phyloP scores from a whole-genome alignment of 768 basidiomycete genomes.

The Suillus plorans region DNA sequence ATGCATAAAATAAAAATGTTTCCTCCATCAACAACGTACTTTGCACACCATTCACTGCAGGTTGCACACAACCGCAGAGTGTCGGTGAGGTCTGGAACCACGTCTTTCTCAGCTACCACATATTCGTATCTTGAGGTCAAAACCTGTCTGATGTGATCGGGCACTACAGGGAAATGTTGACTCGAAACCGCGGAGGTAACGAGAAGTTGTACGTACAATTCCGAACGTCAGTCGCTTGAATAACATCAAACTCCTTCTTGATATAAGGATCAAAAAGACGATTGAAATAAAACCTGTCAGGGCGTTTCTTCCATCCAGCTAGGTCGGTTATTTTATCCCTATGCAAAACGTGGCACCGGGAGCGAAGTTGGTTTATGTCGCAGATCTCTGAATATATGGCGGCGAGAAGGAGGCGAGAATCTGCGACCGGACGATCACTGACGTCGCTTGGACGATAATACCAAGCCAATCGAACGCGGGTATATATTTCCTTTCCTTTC shows the following conservation, averaged over 20 bases:
- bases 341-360: conserved; percentile 91
- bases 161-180: conserved; percentile 51
- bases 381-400: conserved; percentile 97
- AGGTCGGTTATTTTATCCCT: conserved; percentile 94
- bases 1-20: conserved; percentile 13
- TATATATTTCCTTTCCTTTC: conserved; percentile 65
- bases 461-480: conserved; percentile 89
- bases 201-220: conserved; percentile 65
- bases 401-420: conserved; percentile 89
- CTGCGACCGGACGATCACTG: conserved; percentile 85
- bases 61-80: conserved; percentile 79
- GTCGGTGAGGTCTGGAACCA: conserved; percentile 88
- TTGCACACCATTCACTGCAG: conserved; percentile 88
- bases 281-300: conserved; percentile 96
- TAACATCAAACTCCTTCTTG: conserved; percentile 96
- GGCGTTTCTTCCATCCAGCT: conserved; percentile 89
- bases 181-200: conserved; percentile 17
- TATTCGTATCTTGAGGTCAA: conserved; percentile 88
- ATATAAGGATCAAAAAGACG: conserved; percentile 97
- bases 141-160: conserved; percentile 74
- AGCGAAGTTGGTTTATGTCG: conserved; percentile 91
- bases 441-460: conserved; percentile 98
- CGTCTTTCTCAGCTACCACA: conserved; percentile 92
- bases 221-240: conserved; percentile 79
- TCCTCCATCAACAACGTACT: conserved; percentile 46